A percentile compares a stretch with the other conserved stretches of the same genome.
These are phyloP conservation scores for Syncephalastrum monosporum DNA, from an alignment of 371 early-diverging fungal genomes.

Conservation along the genomic window DNA sequence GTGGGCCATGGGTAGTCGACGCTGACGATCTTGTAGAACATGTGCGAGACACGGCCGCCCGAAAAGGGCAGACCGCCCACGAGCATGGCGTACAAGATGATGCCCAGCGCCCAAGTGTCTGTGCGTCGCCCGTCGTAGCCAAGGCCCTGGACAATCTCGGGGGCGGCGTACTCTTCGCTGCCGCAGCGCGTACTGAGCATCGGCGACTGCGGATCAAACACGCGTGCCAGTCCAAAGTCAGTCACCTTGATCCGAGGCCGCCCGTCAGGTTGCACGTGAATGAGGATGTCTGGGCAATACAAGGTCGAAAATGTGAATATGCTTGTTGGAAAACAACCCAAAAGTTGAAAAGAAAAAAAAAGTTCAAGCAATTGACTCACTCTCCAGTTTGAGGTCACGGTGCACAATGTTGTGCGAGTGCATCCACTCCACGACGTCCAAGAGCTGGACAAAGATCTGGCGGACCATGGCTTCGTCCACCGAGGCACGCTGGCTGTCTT, in stretches of 20 bases:
- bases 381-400: slow-evolving; percentile 79
- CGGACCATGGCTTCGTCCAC: slow-evolving; percentile 33
- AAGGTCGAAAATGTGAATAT: too few relatives aligned
- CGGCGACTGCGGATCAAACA: slow-evolving; percentile 44
- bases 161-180: slow-evolving; percentile 81
- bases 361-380: slow-evolving; percentile 37
- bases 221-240: slow-evolving; percentile 70
- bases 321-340: too few relatives aligned
- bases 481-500: not conserved
- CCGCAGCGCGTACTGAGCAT: slow-evolving; percentile 63
- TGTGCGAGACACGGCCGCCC: slow-evolving; percentile 41
- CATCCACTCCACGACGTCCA: slow-evolving; percentile 64
- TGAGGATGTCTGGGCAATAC: slow-evolving; percentile 27
- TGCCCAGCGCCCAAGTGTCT: slow-evolving; percentile 76
- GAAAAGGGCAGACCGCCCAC: slow-evolving; percentile 58
- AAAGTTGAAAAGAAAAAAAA: too few relatives aligned
- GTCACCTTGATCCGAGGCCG: slow-evolving; percentile 62
- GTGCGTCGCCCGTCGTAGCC: slow-evolving; percentile 66
- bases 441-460: slow-evolving; percentile 48
- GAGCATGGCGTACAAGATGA: slow-evolving; percentile 65
- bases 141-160: slow-evolving; percentile 72
- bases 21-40: slow-evolving; percentile 48
- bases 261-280: slow-evolving; percentile 25
- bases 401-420: slow-evolving; percentile 75
- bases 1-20: slow-evolving; percentile 47